These are phyloP conservation scores for Aspergillus olivimuriae DNA, from an alignment of 495 filamentous ascomycete genomes.

Conservation along the genomic window DNA sequence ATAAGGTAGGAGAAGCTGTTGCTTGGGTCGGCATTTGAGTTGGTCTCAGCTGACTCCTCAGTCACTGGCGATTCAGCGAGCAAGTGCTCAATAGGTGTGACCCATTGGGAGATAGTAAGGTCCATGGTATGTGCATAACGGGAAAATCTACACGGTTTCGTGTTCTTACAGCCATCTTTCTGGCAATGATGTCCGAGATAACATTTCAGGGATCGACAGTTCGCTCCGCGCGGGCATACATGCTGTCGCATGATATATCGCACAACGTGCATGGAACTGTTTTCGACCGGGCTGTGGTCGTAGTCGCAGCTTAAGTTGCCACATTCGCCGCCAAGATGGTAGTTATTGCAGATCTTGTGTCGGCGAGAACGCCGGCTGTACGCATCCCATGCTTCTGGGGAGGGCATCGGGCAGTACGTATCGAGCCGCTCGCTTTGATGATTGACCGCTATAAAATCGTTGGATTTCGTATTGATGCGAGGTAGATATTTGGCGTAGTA, in stretches of 20 bases:
- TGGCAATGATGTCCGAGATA: conserved; percentile 42
- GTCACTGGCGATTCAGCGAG: no score
- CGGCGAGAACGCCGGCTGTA: conserved; percentile 28
- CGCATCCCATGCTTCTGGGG: conserved; percentile 22
- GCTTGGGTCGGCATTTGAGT: no score
- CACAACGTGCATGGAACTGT: conserved; percentile 25
- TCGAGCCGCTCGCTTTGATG: conserved; percentile 40
- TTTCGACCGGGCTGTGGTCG: conserved; percentile 33
- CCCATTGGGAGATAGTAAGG: conserved; percentile 23
- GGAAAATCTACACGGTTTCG: conserved; percentile 31
- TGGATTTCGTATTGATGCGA: conserved; percentile 14
- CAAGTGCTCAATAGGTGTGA: conserved; percentile 22
- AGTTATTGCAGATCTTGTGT: conserved; percentile 38
- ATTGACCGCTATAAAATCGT: conserved; percentile 38
- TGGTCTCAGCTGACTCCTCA: no score
- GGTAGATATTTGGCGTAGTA: conserved; percentile 22
- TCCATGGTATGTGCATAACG: conserved; percentile 26
- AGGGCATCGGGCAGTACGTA: conserved; percentile 20
- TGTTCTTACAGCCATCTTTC: conserved; percentile 30
- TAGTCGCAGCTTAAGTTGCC: conserved; percentile 30
- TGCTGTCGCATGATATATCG: conserved; percentile 33
- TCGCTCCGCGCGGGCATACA: conserved; percentile 24
- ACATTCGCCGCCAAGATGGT: conserved; percentile 36
- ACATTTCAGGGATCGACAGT: conserved; percentile 38
- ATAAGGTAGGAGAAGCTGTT: no score